Base-by-base conservation (phyloP, 106 monocot genomes). In the Dendrobium chrysotoxum region DNA sequence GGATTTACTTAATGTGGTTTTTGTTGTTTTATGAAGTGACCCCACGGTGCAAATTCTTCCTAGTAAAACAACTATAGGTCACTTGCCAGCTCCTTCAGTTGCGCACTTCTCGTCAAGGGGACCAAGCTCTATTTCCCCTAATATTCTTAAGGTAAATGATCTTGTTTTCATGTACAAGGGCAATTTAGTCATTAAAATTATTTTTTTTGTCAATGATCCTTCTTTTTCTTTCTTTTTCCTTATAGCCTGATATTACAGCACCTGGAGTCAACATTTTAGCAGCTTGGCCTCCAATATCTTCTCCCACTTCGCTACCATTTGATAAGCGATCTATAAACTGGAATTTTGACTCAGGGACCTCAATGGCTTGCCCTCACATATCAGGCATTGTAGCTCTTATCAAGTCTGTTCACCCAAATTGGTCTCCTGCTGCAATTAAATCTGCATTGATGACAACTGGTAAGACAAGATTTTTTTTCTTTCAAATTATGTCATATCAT, bases 381-480 rank as follows among this genome's bases (percentile, higher is more conserved):
- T 81, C 94, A 4, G 94, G 91, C 40, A 42, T 94, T 25, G 94
- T 84, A 12, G 94, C 94, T 0, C 86, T 94, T 4, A 39, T 94
- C 77, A 86, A 81, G 54, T 89, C 89, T 4, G 86, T 78, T 53
- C 94, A 90, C 66, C 91, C 83, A 4, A 77, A 83, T 47, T 94
- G 94, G 94, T 91, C 91, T 23, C 91, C 93, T 20, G 89, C 93
- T 3, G 86, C 82, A n/a, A 86, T 94, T 70, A 93, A 85, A 75
- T 93, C 93, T 11, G 91, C 93, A 28, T 53, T 93, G 2, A 93
- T 94, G 94, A 91, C 94, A 30, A 94, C 94, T 71, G 88, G 90
- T 90, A 61, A 75, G 13, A 50, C 10, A 50, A 46, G 1, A 46
- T 13, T 3, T 13, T 50, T 13, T 15, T 50, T 50, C 0, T 41